Evolutionary conservation across 2,329 filamentous ascomycete species (phyloP), one percentile per base, ranked within the genome.

Genomic region (Tolypocladium pustulatum): DNA sequence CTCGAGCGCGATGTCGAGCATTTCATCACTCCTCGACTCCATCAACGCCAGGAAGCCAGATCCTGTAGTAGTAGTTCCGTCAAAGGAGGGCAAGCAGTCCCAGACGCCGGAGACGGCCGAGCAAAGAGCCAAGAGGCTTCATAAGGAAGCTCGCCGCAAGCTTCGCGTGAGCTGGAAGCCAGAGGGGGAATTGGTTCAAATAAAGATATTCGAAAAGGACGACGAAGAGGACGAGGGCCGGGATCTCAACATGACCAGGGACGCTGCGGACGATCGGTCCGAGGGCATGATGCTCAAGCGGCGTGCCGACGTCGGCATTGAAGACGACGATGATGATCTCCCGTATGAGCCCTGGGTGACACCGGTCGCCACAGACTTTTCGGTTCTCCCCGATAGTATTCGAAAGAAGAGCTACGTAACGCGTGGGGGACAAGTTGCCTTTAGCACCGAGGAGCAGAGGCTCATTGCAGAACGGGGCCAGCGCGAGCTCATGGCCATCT

Each of bases 131-230:
- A 88, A 84, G 65, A 82, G 89, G 13, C 74, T 90, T 5, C 83
- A 88, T 40, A 91, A 90, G 66, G 88, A 91, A 68, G 80, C 83
- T 60, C 81, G 89, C 55, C 81, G 87, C 40, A 84, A 87, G 62
- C 75, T 91, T 27, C 81, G 85, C 15, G 89, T 93, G 7, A 81
- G 75, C 8, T 93, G 88, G 79, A 89, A 86, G 67, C 79, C 84
- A 0, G 88, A 87, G 55, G 75, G 81, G 22, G 81, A 84, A 36
- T 78, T 93, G 36, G 85, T 85, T 1, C 77, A 89, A 64, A 76
- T 90, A 58, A 82, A 83, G 62, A 75, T 86, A 55, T 91, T 92
- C 72, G 83, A 85, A 58, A 88, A 90, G 65, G 86, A 90, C 61
- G 84, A 83, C 1, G 80, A 82, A 1, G 88, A 91, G 67, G 87